phyloP scores from a whole-genome alignment of 108 stramenopile genomes.

The Thalassiosira profunda region DNA sequence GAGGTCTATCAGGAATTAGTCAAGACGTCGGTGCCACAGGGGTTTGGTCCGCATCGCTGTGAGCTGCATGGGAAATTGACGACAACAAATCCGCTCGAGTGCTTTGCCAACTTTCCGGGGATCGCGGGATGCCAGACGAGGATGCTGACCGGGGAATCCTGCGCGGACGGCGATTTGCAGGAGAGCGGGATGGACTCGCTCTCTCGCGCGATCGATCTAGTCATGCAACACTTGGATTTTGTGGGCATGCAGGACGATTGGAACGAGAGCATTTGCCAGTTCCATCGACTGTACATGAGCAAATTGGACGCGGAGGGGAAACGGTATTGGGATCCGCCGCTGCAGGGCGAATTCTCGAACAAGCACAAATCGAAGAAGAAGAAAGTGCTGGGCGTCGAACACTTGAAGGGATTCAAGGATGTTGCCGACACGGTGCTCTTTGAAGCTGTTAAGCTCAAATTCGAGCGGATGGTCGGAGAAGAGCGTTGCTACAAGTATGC shows the following conservation, averaged over 20 bases:
- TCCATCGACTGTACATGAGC: constrained; percentile 40
- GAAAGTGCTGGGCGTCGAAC: constrained; percentile 18
- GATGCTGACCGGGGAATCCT: constrained; percentile 44
- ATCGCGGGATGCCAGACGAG: constrained; percentile 47
- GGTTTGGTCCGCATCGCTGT: background rate
- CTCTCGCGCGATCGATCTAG: constrained; percentile 27
- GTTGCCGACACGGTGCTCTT: constrained; percentile 45
- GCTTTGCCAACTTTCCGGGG: constrained; percentile 45
- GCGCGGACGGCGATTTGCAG: constrained; percentile 31
- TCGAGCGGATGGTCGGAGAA: constrained; percentile 31
- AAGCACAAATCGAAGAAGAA: constrained; percentile 38
- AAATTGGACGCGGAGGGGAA: constrained; percentile 3
- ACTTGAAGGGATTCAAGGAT: constrained; percentile 52
- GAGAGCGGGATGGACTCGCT: constrained; percentile 34
- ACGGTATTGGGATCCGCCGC: constrained; percentile 25
- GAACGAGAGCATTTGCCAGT: constrained; percentile 56
- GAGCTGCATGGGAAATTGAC: background rate
- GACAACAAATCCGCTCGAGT: constrained; percentile 37
- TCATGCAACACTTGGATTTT: constrained; percentile 38
- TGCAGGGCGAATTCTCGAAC: constrained; percentile 51
- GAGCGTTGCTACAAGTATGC: constrained; percentile 43
- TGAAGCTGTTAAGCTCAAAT: constrained; percentile 43
- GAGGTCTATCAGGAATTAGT: background rate
- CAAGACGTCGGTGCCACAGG: background rate
- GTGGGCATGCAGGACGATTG: constrained; percentile 53